These are phyloP conservation scores for Mucuna pruriens DNA, from an alignment of 306 rosid genomes.

Conservation along the genomic window DNA sequence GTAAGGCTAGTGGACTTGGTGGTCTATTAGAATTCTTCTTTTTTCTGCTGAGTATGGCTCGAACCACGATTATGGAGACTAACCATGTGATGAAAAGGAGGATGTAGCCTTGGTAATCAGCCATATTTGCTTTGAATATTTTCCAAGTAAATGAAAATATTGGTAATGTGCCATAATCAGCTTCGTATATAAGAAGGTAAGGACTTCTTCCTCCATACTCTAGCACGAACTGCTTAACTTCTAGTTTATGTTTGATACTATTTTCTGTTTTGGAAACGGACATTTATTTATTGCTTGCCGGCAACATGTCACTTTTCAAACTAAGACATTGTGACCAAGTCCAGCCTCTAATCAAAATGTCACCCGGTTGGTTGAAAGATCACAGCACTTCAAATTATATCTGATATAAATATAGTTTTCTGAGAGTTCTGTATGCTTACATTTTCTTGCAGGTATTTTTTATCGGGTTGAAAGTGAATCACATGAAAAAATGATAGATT, in stretches of 20 bases:
- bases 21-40: constrained; percentile 37
- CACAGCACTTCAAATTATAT: neutral
- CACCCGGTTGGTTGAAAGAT: neutral
- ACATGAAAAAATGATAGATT: neutral
- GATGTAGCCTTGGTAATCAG: constrained; percentile 39
- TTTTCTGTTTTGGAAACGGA: constrained; percentile 23
- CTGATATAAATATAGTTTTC: neutral
- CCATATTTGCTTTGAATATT: constrained; percentile 41
- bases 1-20: constrained; percentile 62
- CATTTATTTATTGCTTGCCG: constrained; percentile 38
- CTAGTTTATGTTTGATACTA: constrained; percentile 32
- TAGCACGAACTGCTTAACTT: neutral
- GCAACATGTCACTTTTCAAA: constrained; percentile 26
- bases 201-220: neutral
- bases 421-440: neutral
- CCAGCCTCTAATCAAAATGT: neutral
- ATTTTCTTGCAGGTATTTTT: neutral
- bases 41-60: constrained; percentile 43
- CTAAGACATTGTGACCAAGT: constrained; percentile 28
- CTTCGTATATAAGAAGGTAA: constrained; percentile 13
- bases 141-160: neutral
- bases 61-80: constrained; percentile 42
- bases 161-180: no score
- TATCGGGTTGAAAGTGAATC: neutral
- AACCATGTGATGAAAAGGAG: constrained; percentile 37